Conservation (phyloP, 495 filamentous ascomycete genomes). For the Penicillium cataractarum region DNA sequence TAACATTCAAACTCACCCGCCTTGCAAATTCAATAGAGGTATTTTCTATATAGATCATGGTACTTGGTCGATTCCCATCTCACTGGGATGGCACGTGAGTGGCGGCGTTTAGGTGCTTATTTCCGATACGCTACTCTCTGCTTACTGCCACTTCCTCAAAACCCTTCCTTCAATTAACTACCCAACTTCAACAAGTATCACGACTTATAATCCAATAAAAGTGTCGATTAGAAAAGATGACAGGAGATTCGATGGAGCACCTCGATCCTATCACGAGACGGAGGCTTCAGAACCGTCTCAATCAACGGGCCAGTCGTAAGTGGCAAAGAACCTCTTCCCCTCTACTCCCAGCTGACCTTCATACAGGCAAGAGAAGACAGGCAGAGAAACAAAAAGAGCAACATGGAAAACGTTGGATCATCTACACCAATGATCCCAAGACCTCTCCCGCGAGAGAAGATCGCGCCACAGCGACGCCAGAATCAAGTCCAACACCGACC, state of each 20-base stretch:
- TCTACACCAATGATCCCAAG: constrained; percentile 20
- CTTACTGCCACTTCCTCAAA: background rate
- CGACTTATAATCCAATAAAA: background rate
- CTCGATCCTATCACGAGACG: constrained; percentile 22
- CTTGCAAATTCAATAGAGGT: too few species aligned
- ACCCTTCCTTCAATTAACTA: background rate
- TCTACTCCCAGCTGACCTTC: background rate
- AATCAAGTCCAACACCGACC: background rate
- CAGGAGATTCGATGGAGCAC: background rate
- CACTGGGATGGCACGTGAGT: too few species aligned
- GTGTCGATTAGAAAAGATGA: too few species aligned
- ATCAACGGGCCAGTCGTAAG: constrained; percentile 33
- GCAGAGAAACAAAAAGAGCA: background rate
- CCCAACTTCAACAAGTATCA: background rate
- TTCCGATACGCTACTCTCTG: constrained; percentile 6
- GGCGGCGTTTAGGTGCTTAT: constrained; percentile 12
- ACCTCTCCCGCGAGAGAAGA: background rate
- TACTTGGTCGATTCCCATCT: too few species aligned
- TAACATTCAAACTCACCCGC: too few species aligned
- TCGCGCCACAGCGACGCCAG: background rate
- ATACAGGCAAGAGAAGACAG: constrained; percentile 24
- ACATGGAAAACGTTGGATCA: constrained; percentile 20
- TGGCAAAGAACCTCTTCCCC: background rate
- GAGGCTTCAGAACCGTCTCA: constrained; percentile 32
- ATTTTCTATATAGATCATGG: too few species aligned